These are phyloP conservation scores for Vigna angularis DNA, from an alignment of 306 rosid species.

Conservation along the genomic window DNA sequence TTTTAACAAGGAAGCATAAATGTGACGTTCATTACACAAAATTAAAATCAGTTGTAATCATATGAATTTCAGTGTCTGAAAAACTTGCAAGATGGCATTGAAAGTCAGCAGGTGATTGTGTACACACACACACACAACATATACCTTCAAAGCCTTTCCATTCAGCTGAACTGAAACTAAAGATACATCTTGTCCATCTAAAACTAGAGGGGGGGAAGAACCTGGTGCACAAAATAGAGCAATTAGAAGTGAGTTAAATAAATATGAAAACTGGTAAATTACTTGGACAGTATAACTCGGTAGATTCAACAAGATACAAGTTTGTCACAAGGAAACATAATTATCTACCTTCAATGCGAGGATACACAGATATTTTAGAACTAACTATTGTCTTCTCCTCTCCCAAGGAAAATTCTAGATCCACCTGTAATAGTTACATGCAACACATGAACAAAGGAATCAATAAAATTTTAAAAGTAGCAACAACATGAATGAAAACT, in stretches of 20 bases:
- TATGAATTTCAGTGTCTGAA: constrained; percentile 21
- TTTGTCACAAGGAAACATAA: constrained; percentile 31
- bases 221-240: constrained; percentile 59
- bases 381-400: constrained; percentile 85
- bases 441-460: constrained; percentile 32
- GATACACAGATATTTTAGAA: constrained; percentile 81
- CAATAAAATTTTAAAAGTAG: background rate
- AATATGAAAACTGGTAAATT: constrained; percentile 16
- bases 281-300: constrained; percentile 34
- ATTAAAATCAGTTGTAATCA: background rate
- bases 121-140: background rate
- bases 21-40: constrained; percentile 10
- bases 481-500: constrained; percentile 39
- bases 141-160: constrained; percentile 77
- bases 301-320: constrained; percentile 33
- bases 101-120: constrained; percentile 26
- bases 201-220: constrained; percentile 68
- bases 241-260: constrained; percentile 11
- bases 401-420: constrained; percentile 80
- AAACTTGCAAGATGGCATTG: constrained; percentile 27
- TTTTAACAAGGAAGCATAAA: constrained; percentile 27
- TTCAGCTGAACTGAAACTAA: constrained; percentile 73
- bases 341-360: constrained; percentile 73
- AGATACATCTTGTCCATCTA: constrained; percentile 78
- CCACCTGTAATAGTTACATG: constrained; percentile 64